Base-by-base conservation (phyloP, 768 basidiomycete genomes). In the Lentinula detonsa region DNA sequence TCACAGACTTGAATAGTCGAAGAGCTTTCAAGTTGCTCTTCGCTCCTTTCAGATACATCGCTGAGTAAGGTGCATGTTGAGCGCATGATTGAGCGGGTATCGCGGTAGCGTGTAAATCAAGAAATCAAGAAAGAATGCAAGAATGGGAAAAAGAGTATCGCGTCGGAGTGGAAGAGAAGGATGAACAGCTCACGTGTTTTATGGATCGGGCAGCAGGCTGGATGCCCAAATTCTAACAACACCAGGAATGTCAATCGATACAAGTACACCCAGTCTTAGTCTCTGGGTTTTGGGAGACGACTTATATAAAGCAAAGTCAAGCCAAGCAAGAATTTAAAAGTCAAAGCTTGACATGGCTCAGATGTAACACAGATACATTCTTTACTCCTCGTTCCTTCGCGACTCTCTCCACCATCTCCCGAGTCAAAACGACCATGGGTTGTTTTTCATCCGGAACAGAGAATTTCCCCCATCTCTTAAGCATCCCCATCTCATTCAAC, bases 401-500 rank as follows among this genome's bases (percentile, higher is more conserved):
- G 7, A 93, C 79, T 2, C 70, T 71, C 67, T 90, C 87, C 2
- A 91, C 80, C 81, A 85, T 84, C 68, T 85, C 87, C 39, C 85
- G 72, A 40, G 84, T 80, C 57, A 91, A 74, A 39, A 83, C 79
- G 6, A 90, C 71, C 57, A 77, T 80, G 62, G 80, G 78, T 63
- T 80, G 79, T 21, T 76, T 75, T 6, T 43, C 55, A 21, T 43
- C 28, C 23, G 23, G 61, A 18, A 8, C 48, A 2, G 42, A 43
- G 2, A 21, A 11, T 67, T 51, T 61, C 61, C 53, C 73, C 57
- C 82, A 70, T 43, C 79, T 75, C 58, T 72, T 75, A 16, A 97
- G 78, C 58, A 98, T 72, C 33, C 94, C 93, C 62, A 90, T 88
- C 69, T 95, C 93, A 60, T 90, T 88, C 65, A 98, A 72, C 2